phyloP scores from a whole-genome alignment of 805 yeast genomes.

The Suhomyces xylopsoci region DNA sequence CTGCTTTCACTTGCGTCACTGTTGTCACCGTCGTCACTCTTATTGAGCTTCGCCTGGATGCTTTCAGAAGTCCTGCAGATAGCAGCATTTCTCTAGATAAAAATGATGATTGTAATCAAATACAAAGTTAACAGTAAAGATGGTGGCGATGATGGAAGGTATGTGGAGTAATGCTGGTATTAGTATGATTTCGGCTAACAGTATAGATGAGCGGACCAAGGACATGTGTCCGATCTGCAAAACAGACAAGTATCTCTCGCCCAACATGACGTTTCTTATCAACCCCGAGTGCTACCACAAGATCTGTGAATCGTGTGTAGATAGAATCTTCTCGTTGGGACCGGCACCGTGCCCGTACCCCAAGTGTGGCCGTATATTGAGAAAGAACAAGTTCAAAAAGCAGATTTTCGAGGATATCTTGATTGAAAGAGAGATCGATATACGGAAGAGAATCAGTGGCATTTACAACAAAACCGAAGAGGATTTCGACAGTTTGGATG shows the following conservation, averaged over 20 bases:
- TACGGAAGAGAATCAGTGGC: conserved; percentile 70
- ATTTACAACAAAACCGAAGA: conserved; percentile 78
- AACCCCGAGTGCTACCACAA: conserved; percentile 98
- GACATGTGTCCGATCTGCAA: conserved; percentile 98
- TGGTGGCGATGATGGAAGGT: neutral
- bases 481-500: conserved; percentile 61
- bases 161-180: neutral
- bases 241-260: conserved; percentile 89
- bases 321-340: conserved; percentile 87
- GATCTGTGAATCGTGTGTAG: conserved; percentile 96
- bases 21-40: too few relatives aligned
- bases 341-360: conserved; percentile 97
- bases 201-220: conserved; percentile 47
- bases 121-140: neutral
- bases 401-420: conserved; percentile 88
- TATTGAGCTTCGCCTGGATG: neutral
- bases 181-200: neutral
- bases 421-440: conserved; percentile 91
- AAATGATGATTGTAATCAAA: neutral
- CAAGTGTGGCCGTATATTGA: conserved; percentile 78
- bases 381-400: conserved; percentile 86
- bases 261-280: conserved; percentile 86
- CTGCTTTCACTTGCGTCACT: too few relatives aligned
- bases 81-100: neutral
- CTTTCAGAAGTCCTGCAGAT: too few relatives aligned